Conservation (phyloP, 441 rosid species). For the Jatropha podagrica region DNA sequence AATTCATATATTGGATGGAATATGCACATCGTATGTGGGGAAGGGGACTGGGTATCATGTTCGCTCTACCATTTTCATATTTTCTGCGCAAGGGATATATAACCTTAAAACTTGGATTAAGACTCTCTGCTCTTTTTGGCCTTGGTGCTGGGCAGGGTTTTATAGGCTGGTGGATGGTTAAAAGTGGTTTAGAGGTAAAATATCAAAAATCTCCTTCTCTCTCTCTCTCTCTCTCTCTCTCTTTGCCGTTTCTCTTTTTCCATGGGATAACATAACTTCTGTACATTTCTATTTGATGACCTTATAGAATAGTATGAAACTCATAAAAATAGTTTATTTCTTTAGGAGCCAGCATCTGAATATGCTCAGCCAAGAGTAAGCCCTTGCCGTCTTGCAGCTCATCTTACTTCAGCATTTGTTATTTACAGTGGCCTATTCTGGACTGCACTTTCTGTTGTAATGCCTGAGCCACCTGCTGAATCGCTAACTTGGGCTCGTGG, state of each 20-base stretch:
- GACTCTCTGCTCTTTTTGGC: slow-evolving; percentile 76
- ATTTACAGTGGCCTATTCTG: slow-evolving; percentile 89
- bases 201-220: not conserved
- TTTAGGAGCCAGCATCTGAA: slow-evolving; percentile 87
- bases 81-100: slow-evolving; percentile 88
- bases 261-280: not conserved
- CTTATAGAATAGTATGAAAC: slow-evolving; percentile 1
- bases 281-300: not conserved
- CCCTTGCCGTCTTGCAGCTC: slow-evolving; percentile 92
- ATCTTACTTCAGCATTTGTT: slow-evolving; percentile 88
- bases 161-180: slow-evolving; percentile 99
- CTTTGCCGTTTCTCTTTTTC: not conserved
- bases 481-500: slow-evolving; percentile 77
- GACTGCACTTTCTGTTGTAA: slow-evolving; percentile 87
- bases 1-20: slow-evolving; percentile 98
- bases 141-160: slow-evolving; percentile 98
- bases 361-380: slow-evolving; percentile 88
- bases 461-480: slow-evolving; percentile 94
- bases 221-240: not conserved
- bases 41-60: slow-evolving; percentile 90
- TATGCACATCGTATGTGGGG: slow-evolving; percentile 99
- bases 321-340: slow-evolving; percentile 13
- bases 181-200: slow-evolving; percentile 90
- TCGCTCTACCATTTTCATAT: slow-evolving; percentile 91
- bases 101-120: slow-evolving; percentile 70